phyloP scores from a whole-genome alignment of 257 asterid species.

The Cinchona pubescens region DNA sequence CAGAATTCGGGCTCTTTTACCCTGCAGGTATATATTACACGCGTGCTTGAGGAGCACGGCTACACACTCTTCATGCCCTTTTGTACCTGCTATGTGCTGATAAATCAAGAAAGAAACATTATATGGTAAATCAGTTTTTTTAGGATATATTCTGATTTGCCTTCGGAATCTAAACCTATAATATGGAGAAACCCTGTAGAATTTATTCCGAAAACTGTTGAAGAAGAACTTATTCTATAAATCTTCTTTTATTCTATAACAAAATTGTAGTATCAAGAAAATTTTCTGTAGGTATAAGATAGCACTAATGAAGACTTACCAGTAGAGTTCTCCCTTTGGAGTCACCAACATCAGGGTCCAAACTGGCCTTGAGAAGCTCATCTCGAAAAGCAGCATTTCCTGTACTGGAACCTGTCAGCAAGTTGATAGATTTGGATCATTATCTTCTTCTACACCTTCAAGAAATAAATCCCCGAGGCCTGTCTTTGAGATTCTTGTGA shows the following conservation, averaged over 20 bases:
- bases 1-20: conserved; percentile 31
- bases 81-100: conserved; percentile 86
- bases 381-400: conserved; percentile 89
- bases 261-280: not conserved
- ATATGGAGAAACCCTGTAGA: not conserved
- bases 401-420: conserved; percentile 69
- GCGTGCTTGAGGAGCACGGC: conserved; percentile 81
- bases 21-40: conserved; percentile 67
- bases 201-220: not conserved
- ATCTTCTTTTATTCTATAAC: no score
- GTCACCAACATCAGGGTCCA: conserved; percentile 86
- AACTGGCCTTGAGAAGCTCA: conserved; percentile 79
- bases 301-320: conserved; percentile 35
- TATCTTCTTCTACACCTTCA: conserved; percentile 55
- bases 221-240: not conserved
- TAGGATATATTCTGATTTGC: no score
- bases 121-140: no score
- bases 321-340: conserved; percentile 71
- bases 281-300: not conserved
- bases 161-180: no score
- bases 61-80: conserved; percentile 87
- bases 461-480: conserved; percentile 54
- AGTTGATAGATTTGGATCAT: conserved; percentile 54
- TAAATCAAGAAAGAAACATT: not conserved
- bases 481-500: conserved; percentile 69